A percentile compares a stretch with the other conserved stretches of the same genome.
Evolutionary conservation across 148 eudicot genomes (phyloP).

Genomic region (Polygonum aviculare): DNA sequence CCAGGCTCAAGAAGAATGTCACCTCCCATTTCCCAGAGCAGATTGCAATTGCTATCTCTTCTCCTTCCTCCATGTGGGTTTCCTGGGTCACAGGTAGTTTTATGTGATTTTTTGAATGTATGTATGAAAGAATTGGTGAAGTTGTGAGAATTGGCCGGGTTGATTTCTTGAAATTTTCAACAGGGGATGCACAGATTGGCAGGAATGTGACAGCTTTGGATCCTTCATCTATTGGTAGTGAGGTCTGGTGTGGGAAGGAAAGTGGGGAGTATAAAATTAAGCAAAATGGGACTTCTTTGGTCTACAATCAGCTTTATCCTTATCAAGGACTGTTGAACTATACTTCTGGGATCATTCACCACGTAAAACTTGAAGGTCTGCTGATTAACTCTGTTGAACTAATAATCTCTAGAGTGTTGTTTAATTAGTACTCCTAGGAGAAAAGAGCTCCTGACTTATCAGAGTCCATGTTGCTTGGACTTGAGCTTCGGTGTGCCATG

Average conservation of each 20-base stretch:
- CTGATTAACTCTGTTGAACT: not conserved
- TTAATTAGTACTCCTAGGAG: not conserved
- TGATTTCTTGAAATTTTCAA: not conserved
- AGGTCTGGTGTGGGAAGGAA: slow-evolving; percentile 81
- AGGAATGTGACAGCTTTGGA: slow-evolving; percentile 66
- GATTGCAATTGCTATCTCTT: slow-evolving; percentile 67
- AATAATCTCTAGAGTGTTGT: too few relatives aligned
- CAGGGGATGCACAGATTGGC: slow-evolving; percentile 84
- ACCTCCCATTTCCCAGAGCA: slow-evolving; percentile 67
- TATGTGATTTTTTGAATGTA: not conserved
- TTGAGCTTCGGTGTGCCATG: not conserved
- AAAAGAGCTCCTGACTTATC: not conserved
- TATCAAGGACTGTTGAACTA: slow-evolving; percentile 72
- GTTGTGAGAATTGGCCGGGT: not conserved
- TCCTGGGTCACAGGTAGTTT: slow-evolving; percentile 86
- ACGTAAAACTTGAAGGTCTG: slow-evolving; percentile 75
- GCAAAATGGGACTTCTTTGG: slow-evolving; percentile 42
- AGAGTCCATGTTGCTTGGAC: not conserved
- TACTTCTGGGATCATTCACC: slow-evolving; percentile 93
- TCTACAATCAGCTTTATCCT: slow-evolving; percentile 82
- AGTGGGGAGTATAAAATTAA: slow-evolving; percentile 53
- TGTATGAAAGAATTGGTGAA: not conserved
- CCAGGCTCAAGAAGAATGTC: slow-evolving; percentile 54
- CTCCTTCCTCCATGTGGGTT: slow-evolving; percentile 68
- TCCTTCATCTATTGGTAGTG: slow-evolving; percentile 69